These are phyloP conservation scores for Zarea fungicola DNA, from an alignment of 2,329 filamentous ascomycete genomes.

Conservation along the genomic window DNA sequence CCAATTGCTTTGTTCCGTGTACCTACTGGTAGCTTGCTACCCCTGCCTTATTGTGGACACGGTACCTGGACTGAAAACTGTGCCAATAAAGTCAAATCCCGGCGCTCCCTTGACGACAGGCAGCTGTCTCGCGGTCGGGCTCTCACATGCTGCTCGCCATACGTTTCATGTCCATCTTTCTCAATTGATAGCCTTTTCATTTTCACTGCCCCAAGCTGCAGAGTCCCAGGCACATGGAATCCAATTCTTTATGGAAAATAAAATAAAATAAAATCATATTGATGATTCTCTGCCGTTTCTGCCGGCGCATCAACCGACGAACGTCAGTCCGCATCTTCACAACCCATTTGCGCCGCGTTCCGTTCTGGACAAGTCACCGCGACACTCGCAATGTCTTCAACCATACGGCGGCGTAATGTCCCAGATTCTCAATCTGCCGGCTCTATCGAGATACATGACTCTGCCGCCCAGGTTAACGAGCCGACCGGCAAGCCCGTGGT, in stretches of 20 bases:
- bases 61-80: background rate
- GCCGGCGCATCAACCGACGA: too few relatives aligned
- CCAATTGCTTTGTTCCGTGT: too few relatives aligned
- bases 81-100: background rate
- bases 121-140: background rate
- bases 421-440: background rate
- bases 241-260: too few relatives aligned
- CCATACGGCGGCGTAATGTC: constrained; percentile 7
- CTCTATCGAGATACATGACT: background rate
- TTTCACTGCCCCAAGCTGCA: too few relatives aligned
- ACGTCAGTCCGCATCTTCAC: too few relatives aligned
- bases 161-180: background rate
- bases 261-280: too few relatives aligned
- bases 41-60: too few relatives aligned
- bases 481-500: constrained; percentile 25
- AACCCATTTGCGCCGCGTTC: constrained; percentile 1
- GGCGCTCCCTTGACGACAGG: constrained; percentile 2
- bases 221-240: too few relatives aligned
- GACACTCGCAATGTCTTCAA: constrained; percentile 2
- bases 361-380: background rate
- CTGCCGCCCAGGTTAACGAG: constrained; percentile 1
- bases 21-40: too few relatives aligned
- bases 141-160: constrained; percentile 11
- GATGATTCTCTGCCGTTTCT: too few relatives aligned
- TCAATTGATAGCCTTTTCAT: background rate